Conservation (phyloP, 441 rosid species). For the Bocquillonia castaneifolia region DNA sequence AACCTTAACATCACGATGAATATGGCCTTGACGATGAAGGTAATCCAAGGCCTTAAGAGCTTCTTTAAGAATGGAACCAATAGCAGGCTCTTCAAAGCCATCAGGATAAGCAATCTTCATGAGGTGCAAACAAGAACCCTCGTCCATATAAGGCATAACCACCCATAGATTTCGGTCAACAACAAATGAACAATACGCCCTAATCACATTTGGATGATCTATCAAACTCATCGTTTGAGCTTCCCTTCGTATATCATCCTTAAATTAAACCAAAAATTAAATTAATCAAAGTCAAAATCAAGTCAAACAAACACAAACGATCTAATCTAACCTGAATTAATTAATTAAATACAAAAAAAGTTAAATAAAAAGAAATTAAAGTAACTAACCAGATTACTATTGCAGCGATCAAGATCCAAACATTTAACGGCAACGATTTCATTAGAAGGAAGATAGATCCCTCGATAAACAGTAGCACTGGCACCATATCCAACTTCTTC, state of each 20-base stretch:
- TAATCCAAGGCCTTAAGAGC: slow-evolving; percentile 93
- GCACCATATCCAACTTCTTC: slow-evolving; percentile 96
- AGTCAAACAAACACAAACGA: slow-evolving; percentile 16
- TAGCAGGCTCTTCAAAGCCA: slow-evolving; percentile 94
- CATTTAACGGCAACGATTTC: slow-evolving; percentile 87
- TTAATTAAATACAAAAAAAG: neutral
- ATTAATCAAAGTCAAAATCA: slow-evolving; percentile 13
- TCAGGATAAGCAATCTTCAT: slow-evolving; percentile 91
- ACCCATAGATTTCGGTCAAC: slow-evolving; percentile 92
- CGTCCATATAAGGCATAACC: slow-evolving; percentile 97
- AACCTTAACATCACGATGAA: slow-evolving; percentile 99
- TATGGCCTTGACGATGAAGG: slow-evolving; percentile 96
- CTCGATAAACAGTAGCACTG: slow-evolving; percentile 81
- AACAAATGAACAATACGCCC: slow-evolving; percentile 87
- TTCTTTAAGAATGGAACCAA: slow-evolving; percentile 83
- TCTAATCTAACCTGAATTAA: slow-evolving; percentile 11
- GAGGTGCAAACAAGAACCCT: slow-evolving; percentile 96
- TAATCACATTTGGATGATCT: slow-evolving; percentile 91
- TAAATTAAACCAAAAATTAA: slow-evolving; percentile 15
- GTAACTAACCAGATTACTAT: slow-evolving; percentile 72
- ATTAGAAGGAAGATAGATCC: slow-evolving; percentile 83
- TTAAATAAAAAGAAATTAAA: neutral
- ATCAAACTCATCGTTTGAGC: slow-evolving; percentile 97
- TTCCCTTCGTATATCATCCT: slow-evolving; percentile 94
- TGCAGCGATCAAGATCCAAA: slow-evolving; percentile 99